Percentiles rank a stretch among this genome's conserved stretches.
These are phyloP conservation scores for Neobulgaria alba DNA, from an alignment of 2,329 filamentous ascomycete genomes.

Conservation along the genomic window DNA sequence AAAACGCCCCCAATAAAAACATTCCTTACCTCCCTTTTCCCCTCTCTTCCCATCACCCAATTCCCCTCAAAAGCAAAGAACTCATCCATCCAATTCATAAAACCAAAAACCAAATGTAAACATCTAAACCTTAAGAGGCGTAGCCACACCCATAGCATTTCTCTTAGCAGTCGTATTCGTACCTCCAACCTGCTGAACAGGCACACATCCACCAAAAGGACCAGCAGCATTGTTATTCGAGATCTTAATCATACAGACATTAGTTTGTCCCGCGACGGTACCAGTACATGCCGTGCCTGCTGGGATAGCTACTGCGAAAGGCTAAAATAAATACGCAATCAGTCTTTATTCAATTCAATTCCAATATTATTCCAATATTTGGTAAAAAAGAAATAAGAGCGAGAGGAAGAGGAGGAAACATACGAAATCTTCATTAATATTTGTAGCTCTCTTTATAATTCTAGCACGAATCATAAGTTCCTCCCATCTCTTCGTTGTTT, in stretches of 20 bases:
- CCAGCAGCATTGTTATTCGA: slow-evolving; percentile 51
- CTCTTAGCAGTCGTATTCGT: not conserved
- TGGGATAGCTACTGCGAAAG: slow-evolving; percentile 18
- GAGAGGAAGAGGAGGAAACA: not conserved
- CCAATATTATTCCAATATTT: not conserved
- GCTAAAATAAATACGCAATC: slow-evolving; percentile 36
- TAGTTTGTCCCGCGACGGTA: slow-evolving; percentile 47
- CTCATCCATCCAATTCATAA: no score
- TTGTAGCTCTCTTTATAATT: slow-evolving; percentile 11
- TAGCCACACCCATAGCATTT: not conserved
- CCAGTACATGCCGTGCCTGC: slow-evolving; percentile 49
- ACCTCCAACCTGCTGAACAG: slow-evolving; percentile 38
- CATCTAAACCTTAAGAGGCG: not conserved
- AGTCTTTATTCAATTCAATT: not conserved
- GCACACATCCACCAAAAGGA: slow-evolving; percentile 54
- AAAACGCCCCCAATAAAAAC: no score
- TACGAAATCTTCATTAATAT: slow-evolving; percentile 12
- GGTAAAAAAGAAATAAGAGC: not conserved
- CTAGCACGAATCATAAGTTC: slow-evolving; percentile 6
- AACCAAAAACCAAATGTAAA: no score
- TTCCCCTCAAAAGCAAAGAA: no score
- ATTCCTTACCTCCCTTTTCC: no score
- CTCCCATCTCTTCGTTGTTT: slow-evolving; percentile 15
- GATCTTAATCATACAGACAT: slow-evolving; percentile 50
- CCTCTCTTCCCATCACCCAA: no score